Evolutionary conservation across 169 alveolate species (phyloP), one percentile per base, ranked within the genome.

Genomic region (Haemoproteus tartakovskyi): DNA sequence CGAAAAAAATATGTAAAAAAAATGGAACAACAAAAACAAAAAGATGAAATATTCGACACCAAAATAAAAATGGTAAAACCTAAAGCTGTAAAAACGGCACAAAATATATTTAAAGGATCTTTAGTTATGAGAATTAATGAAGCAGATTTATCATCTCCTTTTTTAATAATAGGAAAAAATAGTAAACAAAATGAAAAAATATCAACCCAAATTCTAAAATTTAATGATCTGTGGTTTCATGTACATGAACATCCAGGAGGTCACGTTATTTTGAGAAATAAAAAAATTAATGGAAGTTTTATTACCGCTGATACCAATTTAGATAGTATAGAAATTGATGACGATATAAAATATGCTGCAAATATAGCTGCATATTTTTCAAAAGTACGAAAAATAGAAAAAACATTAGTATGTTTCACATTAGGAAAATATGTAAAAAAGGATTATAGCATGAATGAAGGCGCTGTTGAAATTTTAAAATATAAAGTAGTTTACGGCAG

Each of bases 221-320:
- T 74, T 6, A 88, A 87, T 22, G 92, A 87, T 74, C 33, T 87
- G 29, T 87, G 92, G 92, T 64, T 87, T 56, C 92, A 87, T 60
- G 84, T 85, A 5, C 85, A 80, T 61, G 90, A 87, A 27, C 86
- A 87, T 36, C 92, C 92, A 26, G 92, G 92, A 9, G 81, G 88
- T 0, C 92, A 87, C 27, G 90, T 87, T 29, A 64, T 87, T 14
- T 80, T 87, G n/a, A 36, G 92, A 22, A 54, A 82, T 19, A 62
- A 64, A 43, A 62, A 47, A 45, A 79, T 79, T 48, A 81, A 82
- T 38, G 61, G 60, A 12, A 56, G 56, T 27, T 54, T 67, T n/a
- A 67, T 67, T 46, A 67, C 74, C 9, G 50, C 82, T 12, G 82
- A 67, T 27, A 21, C 45, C 51, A 67, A 51, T 43, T 37, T 67